Evolutionary conservation across 768 basidiomycete species (phyloP).

Genomic region (Boletus pseudo-olivaceus): DNA sequence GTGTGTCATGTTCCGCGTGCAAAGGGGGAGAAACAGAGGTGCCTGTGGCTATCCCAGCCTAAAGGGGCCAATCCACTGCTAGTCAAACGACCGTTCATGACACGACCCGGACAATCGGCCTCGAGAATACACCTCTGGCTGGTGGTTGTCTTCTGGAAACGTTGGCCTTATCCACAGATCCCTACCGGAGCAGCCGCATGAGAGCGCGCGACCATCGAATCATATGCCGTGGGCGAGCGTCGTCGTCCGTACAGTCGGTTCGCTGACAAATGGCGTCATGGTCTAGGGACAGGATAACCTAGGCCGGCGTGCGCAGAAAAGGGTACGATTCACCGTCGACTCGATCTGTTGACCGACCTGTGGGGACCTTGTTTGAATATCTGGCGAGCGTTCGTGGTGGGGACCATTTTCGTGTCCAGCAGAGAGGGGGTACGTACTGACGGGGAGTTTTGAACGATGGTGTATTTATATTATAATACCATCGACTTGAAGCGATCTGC

Average conservation of each 20-base stretch:
- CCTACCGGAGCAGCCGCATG: too few species aligned
- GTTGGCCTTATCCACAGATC: too few species aligned
- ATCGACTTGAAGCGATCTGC: background rate
- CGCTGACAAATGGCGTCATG: too few species aligned
- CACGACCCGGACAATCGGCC: too few species aligned
- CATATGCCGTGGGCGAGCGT: too few species aligned
- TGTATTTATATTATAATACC: background rate
- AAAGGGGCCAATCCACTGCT: background rate
- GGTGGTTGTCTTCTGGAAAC: too few species aligned
- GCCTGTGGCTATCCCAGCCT: background rate
- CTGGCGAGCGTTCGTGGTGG: background rate
- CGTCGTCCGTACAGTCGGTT: too few species aligned
- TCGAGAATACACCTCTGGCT: too few species aligned
- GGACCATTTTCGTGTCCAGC: background rate
- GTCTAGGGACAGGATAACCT: conserved; percentile 4
- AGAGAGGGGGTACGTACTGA: background rate
- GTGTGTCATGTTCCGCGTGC: background rate
- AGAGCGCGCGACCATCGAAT: too few species aligned
- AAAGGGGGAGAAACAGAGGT: background rate
- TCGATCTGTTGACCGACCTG: background rate
- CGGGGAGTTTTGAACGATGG: background rate
- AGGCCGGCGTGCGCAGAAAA: background rate
- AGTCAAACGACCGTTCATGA: too few species aligned
- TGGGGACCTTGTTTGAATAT: conserved; percentile 1
- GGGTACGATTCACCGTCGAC: background rate